Percentiles rank a stretch among this genome's conserved stretches.
Conservation (phyloP, 192 early-diverging fungal genomes). For the Mortierella hygrophila region DNA sequence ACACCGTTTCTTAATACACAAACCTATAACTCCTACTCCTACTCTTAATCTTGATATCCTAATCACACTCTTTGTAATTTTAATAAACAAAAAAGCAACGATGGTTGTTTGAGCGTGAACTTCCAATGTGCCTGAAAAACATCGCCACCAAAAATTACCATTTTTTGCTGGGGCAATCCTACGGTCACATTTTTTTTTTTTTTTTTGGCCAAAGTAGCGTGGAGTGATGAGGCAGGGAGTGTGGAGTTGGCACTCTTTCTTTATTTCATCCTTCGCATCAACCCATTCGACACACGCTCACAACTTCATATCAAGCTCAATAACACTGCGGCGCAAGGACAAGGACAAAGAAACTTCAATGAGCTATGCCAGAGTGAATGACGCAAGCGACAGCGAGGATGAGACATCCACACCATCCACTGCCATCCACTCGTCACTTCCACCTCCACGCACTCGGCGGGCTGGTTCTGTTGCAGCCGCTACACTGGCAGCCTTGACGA, state of each 20-base stretch:
- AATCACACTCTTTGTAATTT: background rate
- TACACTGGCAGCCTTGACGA: conserved; percentile 19
- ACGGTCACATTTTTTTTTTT: too few species aligned
- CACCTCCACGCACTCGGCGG: background rate
- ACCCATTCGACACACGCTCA: background rate
- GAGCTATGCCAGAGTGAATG: conserved; percentile 47
- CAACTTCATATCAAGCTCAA: background rate
- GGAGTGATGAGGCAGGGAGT: background rate
- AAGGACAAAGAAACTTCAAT: conserved; percentile 9
- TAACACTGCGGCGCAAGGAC: background rate
- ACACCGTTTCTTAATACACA: conserved; percentile 15
- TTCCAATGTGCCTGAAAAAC: too few species aligned
- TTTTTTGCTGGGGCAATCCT: too few species aligned
- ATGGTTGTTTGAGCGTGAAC: background rate
- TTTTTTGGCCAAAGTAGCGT: background rate
- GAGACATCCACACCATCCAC: background rate
- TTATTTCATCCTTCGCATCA: background rate
- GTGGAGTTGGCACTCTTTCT: background rate
- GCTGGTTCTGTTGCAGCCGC: conserved; percentile 21
- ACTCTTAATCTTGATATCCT: background rate
- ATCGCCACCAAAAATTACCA: too few species aligned
- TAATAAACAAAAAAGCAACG: conserved; percentile 8
- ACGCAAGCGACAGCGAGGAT: conserved; percentile 49
- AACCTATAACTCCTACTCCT: background rate
- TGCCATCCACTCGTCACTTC: background rate